Conservation (phyloP, 2,329 filamentous ascomycete genomes). For the Metarhizium humberi region DNA sequence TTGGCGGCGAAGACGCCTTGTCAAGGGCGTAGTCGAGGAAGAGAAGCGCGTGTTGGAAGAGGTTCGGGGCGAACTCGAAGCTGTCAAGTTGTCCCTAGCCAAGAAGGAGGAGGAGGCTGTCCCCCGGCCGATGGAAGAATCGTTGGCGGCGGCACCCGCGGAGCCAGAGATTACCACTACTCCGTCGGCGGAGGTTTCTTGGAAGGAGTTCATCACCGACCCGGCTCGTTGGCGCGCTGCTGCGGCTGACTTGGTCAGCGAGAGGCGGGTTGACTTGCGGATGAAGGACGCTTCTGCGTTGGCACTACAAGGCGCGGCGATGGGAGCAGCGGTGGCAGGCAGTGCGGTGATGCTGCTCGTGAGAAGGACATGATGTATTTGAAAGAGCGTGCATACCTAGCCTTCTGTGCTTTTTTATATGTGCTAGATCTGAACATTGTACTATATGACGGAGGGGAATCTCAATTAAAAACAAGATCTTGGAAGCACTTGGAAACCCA, state of each 20-base stretch:
- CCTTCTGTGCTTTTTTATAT: background rate
- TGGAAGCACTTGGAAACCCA: too few species aligned
- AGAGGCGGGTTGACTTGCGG: conserved; percentile 51
- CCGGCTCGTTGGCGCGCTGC: conserved; percentile 37
- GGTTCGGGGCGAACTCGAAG: conserved; percentile 32
- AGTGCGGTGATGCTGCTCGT: conserved; percentile 41
- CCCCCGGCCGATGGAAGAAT: conserved; percentile 3
- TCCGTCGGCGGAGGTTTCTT: conserved; percentile 16
- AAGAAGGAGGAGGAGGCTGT: conserved; percentile 14
- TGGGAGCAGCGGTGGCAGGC: conserved; percentile 53
- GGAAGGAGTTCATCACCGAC: conserved; percentile 34
- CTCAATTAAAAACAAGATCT: too few species aligned
- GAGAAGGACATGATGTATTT: conserved; percentile 19
- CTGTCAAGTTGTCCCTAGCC: conserved; percentile 20
- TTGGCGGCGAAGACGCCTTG: conserved; percentile 74
- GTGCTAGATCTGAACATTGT: too few species aligned
- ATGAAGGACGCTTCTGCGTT: conserved; percentile 65
- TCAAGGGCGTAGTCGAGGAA: conserved; percentile 73
- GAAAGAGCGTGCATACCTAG: conserved; percentile 2
- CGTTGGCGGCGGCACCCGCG: conserved; percentile 5
- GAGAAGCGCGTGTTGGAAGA: conserved; percentile 51
- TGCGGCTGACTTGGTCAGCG: conserved; percentile 53
- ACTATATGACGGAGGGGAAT: too few species aligned
- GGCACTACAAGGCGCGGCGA: conserved; percentile 55
- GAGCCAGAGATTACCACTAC: background rate